Evolutionary conservation across 2,329 filamentous ascomycete genomes (phyloP).

Genomic region (Penicillium sp.): DNA sequence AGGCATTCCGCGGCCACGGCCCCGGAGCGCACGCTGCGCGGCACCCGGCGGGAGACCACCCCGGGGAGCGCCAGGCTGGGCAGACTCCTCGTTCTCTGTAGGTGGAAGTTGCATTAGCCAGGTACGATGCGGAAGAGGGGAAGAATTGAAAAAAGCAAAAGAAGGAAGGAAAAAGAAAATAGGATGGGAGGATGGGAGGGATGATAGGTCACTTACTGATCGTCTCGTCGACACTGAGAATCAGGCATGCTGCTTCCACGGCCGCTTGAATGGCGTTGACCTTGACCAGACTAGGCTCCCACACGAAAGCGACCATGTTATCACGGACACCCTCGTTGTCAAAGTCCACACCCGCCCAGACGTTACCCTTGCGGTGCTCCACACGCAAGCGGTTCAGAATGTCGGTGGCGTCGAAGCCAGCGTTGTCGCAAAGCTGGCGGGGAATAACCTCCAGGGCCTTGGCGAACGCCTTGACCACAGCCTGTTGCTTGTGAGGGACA

Average conservation of each 20-base stretch:
- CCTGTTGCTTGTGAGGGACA: constrained; percentile 91
- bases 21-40: constrained; percentile 84
- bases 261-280: constrained; percentile 96
- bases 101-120: constrained; percentile 20
- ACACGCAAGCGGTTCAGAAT: constrained; percentile 96
- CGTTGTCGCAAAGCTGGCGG: constrained; percentile 96
- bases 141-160: neutral
- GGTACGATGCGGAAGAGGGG: neutral
- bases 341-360: constrained; percentile 97
- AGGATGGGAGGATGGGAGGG: neutral
- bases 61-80: constrained; percentile 77
- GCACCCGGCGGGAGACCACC: constrained; percentile 77
- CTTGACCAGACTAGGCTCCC: constrained; percentile 96
- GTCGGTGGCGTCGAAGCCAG: constrained; percentile 96
- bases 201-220: constrained; percentile 65
- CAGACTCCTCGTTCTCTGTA: constrained; percentile 85
- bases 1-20: constrained; percentile 88
- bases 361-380: constrained; percentile 90
- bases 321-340: constrained; percentile 87
- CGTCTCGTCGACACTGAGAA: constrained; percentile 95
- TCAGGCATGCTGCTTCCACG: constrained; percentile 92
- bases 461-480: constrained; percentile 96
- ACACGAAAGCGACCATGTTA: constrained; percentile 95
- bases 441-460: constrained; percentile 97
- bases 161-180: neutral